These are phyloP conservation scores for Meira nashicola DNA, from an alignment of 1,284 basidiomycete genomes.

Conservation along the genomic window DNA sequence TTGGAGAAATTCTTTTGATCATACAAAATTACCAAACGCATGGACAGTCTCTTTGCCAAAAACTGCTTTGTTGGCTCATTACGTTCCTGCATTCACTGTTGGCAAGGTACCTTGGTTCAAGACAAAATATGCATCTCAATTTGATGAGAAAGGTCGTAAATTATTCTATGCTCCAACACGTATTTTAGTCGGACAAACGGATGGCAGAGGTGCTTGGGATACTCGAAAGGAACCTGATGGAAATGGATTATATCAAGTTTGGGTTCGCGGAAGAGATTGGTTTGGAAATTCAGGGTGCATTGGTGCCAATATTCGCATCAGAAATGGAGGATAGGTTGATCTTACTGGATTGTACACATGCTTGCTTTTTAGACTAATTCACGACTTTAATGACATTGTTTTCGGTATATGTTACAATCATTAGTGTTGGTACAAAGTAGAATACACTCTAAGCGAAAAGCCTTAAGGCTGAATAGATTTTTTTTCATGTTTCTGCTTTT, in stretches of 20 bases:
- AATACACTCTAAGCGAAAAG: neutral
- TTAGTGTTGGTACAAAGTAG: neutral
- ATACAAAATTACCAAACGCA: slow-evolving; percentile 2
- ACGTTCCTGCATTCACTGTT: slow-evolving; percentile 11
- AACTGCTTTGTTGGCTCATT: slow-evolving; percentile 4
- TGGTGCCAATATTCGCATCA: neutral
- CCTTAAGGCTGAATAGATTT: neutral
- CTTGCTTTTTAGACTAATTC: neutral
- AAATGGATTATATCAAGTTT: slow-evolving; percentile 1
- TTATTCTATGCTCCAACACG: slow-evolving; percentile 13
- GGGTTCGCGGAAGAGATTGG: slow-evolving; percentile 8
- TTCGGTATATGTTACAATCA: neutral
- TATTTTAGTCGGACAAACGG: slow-evolving; percentile 1
- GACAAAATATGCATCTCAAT: slow-evolving; percentile 10
- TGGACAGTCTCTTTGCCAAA: neutral
- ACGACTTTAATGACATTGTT: too few relatives aligned
- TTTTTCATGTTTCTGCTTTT: neutral
- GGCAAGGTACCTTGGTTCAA: neutral
- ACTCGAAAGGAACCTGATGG: slow-evolving; percentile 5
- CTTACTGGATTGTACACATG: neutral
- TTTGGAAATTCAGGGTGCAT: slow-evolving; percentile 8
- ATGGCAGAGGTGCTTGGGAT: slow-evolving; percentile 5
- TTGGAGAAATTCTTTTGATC: slow-evolving; percentile 14
- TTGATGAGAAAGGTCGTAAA: slow-evolving; percentile 12
- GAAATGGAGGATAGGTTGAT: neutral